Evolutionary conservation across 2,329 filamentous ascomycete genomes (phyloP).

Genomic region (Colletotrichum viniferum): DNA sequence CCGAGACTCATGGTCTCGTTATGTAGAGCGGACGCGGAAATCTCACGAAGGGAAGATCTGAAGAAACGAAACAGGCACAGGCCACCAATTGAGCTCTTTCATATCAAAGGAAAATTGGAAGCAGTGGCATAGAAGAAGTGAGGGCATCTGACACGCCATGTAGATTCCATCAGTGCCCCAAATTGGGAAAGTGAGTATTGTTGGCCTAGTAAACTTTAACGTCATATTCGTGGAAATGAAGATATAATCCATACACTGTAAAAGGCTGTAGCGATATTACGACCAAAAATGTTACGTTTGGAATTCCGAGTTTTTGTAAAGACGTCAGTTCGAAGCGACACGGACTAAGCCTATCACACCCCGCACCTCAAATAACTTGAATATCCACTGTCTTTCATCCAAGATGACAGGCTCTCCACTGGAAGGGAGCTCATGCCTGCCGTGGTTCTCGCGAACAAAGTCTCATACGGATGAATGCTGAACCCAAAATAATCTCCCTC

Average conservation of each 20-base stretch:
- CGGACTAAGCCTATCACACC: not conserved
- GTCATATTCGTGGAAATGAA: not conserved
- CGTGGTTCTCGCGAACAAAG: constrained; percentile 38
- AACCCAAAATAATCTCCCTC: constrained; percentile 32
- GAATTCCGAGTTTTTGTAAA: not conserved
- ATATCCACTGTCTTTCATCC: not conserved
- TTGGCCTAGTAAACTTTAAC: no score
- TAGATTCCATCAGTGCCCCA: no score
- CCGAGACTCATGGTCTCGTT: accelerated
- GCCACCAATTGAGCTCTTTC: no score
- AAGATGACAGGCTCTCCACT: not conserved
- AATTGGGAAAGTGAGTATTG: no score
- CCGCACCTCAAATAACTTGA: not conserved
- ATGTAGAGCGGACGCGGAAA: not conserved
- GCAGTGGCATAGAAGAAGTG: no score
- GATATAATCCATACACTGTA: not conserved
- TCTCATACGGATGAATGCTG: constrained; percentile 40
- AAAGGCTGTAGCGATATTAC: not conserved
- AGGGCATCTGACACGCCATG: no score
- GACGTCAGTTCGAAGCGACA: not conserved
- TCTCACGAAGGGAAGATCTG: not conserved
- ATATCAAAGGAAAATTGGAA: no score
- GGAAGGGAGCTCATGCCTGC: constrained; percentile 27
- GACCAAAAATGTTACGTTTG: not conserved
- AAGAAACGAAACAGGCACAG: not conserved